phyloP scores from a whole-genome alignment of 163 green algal genomes.

The Chlorella variabilis region DNA sequence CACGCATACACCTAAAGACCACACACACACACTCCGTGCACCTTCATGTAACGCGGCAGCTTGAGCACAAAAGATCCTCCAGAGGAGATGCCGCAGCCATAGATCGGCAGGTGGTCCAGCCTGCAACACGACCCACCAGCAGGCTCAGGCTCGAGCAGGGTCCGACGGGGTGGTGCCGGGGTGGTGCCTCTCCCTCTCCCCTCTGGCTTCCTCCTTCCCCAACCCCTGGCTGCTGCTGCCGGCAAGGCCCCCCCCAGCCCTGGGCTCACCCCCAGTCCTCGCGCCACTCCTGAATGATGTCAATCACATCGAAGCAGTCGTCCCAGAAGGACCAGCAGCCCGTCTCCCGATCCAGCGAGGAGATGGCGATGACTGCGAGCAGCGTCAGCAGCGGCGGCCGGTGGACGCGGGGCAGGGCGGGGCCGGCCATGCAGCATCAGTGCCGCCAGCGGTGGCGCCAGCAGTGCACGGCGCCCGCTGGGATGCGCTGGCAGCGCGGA shows the following conservation, averaged over 20 bases:
- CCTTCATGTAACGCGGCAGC: conserved; percentile 31
- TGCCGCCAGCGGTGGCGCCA: too few relatives aligned
- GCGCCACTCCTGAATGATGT: conserved; percentile 20
- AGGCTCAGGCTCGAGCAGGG: too few relatives aligned
- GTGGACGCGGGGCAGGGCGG: background rate
- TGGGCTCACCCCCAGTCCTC: conserved; percentile 22
- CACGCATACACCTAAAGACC: too few relatives aligned
- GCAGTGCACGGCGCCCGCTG: too few relatives aligned
- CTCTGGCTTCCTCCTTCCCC: too few relatives aligned
- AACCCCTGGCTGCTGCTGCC: background rate
- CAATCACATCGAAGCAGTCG: conserved; percentile 11
- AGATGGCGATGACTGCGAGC: conserved; percentile 21
- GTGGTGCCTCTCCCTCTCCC: too few relatives aligned
- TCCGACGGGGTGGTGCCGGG: too few relatives aligned
- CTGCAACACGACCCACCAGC: background rate
- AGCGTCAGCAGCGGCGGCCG: background rate
- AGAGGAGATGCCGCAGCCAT: conserved; percentile 15
- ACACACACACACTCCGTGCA: too few relatives aligned
- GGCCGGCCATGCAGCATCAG: too few relatives aligned
- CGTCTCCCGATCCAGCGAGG: conserved; percentile 23
- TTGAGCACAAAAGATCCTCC: conserved; percentile 24
- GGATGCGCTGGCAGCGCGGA: too few relatives aligned
- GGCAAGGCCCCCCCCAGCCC: too few relatives aligned
- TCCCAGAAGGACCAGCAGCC: conserved; percentile 32
- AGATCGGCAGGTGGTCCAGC: conserved; percentile 24